phyloP scores from a whole-genome alignment of 371 early-diverging fungal species.

The Capniomyces stellatus region DNA sequence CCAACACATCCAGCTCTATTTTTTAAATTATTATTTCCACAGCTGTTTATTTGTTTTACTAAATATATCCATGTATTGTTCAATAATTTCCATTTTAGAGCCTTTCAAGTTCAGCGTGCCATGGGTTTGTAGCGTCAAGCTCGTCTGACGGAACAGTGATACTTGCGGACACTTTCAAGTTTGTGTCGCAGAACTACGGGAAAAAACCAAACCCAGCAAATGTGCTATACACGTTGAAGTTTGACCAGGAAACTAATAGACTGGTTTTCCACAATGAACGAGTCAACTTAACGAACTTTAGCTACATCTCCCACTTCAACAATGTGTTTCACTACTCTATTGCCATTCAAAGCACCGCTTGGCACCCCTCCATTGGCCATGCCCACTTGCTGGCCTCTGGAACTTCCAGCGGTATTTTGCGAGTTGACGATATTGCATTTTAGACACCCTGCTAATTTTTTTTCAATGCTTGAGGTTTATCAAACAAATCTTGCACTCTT shows the following conservation, averaged over 20 bases:
- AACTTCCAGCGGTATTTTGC: neutral
- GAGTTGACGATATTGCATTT: neutral
- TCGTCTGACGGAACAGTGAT: neutral
- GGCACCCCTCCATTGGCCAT: slow-evolving; percentile 1
- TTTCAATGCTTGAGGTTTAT: no score
- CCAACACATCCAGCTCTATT: no score
- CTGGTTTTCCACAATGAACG: neutral
- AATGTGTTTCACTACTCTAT: neutral
- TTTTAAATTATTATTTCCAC: no score
- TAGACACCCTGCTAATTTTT: no score
- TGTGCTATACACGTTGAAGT: neutral
- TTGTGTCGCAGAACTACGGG: neutral
- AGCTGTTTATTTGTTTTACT: no score
- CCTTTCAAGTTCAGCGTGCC: neutral
- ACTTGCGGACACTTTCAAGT: neutral
- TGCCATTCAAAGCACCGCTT: neutral
- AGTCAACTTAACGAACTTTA: no score
- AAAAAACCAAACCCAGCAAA: neutral
- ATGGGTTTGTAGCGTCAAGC: neutral
- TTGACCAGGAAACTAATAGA: neutral
- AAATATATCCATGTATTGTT: no score
- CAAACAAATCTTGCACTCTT: no score
- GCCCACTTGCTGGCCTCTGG: neutral
- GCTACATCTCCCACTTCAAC: neutral
- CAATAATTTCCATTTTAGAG: no score